Percentiles rank a stretch among this genome's conserved stretches.
phyloP scores from a whole-genome alignment of 2,329 filamentous ascomycete genomes.

The Emmonsia crescens region DNA sequence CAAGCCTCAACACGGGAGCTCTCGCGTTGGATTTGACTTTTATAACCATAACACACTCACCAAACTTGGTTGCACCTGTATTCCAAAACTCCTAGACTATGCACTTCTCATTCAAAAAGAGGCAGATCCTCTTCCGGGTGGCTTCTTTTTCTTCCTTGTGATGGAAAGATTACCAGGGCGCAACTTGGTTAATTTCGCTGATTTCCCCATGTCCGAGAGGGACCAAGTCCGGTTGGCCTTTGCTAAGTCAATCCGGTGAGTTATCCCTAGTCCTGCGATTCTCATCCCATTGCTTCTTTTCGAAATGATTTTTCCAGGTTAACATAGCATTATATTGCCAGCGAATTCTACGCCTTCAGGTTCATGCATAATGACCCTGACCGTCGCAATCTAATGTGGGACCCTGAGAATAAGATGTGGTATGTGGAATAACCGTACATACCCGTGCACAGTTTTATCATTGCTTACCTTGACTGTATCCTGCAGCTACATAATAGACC shows the following conservation, averaged over 20 bases:
- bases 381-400: conserved; percentile 20
- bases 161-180: conserved; percentile 12
- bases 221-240: conserved; percentile 12
- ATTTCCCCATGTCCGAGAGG: conserved; percentile 11
- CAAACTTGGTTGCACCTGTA: conserved; percentile 7
- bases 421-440: conserved; percentile 1
- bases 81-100: conserved; percentile 7
- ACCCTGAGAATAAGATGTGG: conserved; percentile 12
- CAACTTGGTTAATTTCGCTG: conserved; percentile 9
- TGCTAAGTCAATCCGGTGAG: conserved; percentile 11
- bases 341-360: conserved; percentile 10
- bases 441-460: not conserved
- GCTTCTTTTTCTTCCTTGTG: conserved; percentile 6
- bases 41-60: conserved; percentile 3
- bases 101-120: conserved; percentile 3
- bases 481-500: conserved; percentile 12
- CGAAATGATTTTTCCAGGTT: not conserved
- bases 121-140: conserved; percentile 6
- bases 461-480: not conserved
- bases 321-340: conserved; percentile 1
- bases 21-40: not conserved
- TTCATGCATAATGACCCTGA: conserved; percentile 9
- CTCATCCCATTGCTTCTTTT: not conserved
- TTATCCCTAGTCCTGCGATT: not conserved
- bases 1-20: not conserved